These are phyloP conservation scores for Arabidopsis thaliana DNA, from an alignment of 345 rosid genomes.

Conservation along the genomic window DNA sequence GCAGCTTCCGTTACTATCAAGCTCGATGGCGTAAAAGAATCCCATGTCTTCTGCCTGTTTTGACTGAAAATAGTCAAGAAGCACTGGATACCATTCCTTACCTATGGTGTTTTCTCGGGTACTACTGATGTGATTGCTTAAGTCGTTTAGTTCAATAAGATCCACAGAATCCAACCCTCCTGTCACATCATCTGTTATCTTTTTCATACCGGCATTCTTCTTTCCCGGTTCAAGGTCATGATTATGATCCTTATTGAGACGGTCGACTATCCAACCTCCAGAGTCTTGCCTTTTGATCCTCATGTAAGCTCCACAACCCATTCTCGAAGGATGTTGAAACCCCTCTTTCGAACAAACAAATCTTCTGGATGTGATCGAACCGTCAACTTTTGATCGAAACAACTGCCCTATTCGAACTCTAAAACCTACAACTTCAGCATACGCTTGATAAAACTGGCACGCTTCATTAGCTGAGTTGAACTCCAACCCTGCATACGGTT, in stretches of 20 bases:
- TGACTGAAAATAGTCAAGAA: slow-evolving; percentile 73
- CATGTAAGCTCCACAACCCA: slow-evolving; percentile 96
- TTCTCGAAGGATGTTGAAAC: slow-evolving; percentile 88
- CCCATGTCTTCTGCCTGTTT: slow-evolving; percentile 83
- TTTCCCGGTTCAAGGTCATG: slow-evolving; percentile 66
- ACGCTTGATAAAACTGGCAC: slow-evolving; percentile 65
- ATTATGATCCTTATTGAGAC: slow-evolving; percentile 74
- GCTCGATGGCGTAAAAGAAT: slow-evolving; percentile 76
- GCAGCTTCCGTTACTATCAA: slow-evolving; percentile 63
- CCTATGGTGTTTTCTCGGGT: slow-evolving; percentile 61
- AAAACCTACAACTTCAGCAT: slow-evolving; percentile 75
- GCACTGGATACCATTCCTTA: slow-evolving; percentile 70
- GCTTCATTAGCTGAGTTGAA: slow-evolving; percentile 80
- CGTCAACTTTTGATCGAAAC: slow-evolving; percentile 86
- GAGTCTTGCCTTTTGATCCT: slow-evolving; percentile 80
- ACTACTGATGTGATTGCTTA: slow-evolving; percentile 41
- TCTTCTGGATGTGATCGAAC: slow-evolving; percentile 81
- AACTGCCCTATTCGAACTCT: slow-evolving; percentile 85
- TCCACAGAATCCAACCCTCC: slow-evolving; percentile 58
- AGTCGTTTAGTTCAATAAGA: slow-evolving; percentile 50
- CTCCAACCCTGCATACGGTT: slow-evolving; percentile 70
- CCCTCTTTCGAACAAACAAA: slow-evolving; percentile 97
- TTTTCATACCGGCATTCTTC: slow-evolving; percentile 55
- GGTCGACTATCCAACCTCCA: slow-evolving; percentile 89
- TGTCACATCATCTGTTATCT: slow-evolving; percentile 59